Base-by-base conservation (phyloP, 768 basidiomycete genomes). In the Xerocomellus amylosporus region DNA sequence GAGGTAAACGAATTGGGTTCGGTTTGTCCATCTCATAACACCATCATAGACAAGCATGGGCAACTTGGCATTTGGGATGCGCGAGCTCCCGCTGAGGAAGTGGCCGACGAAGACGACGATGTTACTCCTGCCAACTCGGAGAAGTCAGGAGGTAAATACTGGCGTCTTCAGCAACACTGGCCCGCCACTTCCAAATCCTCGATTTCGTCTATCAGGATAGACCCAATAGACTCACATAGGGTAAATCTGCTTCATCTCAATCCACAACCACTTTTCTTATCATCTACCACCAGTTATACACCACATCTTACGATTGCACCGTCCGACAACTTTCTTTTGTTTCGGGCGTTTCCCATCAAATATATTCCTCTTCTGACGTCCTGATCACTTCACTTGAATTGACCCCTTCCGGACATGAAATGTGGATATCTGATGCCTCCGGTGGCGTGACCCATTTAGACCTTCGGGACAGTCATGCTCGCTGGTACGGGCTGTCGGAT, bases 21-120 rank as follows among this genome's bases (percentile, higher is more conserved):
- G 5, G 10, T 31, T 37, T 40, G 28, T 30, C n/a, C 40, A 34
- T 39, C 24, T 42, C 54, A 30, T 62, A 34, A 51, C 34, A 17
- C 10, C n/a, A 40, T 28, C n/a, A 48, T 43, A 91, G 91, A 93
- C 63, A 93, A 92, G 63, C 84, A 89, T 59, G 91, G 91, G 0
- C 81, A 85, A 62, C 73, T 93, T 38, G 91, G 90, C 3, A 85
- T 93, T 34, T 93, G 91, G 91, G 91, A 93, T 70, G 86, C 91
- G 10, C 80, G 81, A 56, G 89, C 91, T 2, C 73, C 83, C 9
- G 61, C 71, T 20, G 87, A 88, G 30, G 88, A 90, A 61, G 75
- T 74, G 1, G 75, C 74, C 3, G 87, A 88, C 49, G 88, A 87
- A 41, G 88, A 89, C 53, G 83, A 70, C 0, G 79, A 83, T 46